Conservation (phyloP, 192 early-diverging fungal species). For the Coemansia sp. region DNA sequence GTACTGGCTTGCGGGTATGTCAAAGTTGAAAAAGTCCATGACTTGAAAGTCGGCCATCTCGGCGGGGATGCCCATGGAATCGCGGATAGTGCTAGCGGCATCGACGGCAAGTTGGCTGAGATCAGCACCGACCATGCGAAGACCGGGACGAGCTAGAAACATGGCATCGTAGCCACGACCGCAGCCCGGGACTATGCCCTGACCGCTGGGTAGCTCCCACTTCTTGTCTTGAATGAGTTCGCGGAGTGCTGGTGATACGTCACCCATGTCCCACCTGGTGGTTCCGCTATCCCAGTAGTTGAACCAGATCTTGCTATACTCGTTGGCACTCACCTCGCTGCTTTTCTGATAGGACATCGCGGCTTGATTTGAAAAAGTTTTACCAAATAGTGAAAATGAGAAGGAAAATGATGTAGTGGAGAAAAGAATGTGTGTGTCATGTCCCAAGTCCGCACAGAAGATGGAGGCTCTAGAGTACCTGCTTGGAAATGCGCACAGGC, state of each 20-base stretch:
- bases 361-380: not conserved
- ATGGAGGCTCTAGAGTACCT: not conserved
- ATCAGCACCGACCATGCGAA: slow-evolving; percentile 70
- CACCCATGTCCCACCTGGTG: slow-evolving; percentile 49
- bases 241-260: slow-evolving; percentile 48
- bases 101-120: slow-evolving; percentile 67
- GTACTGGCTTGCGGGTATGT: slow-evolving; percentile 59
- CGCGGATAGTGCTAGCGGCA: slow-evolving; percentile 57
- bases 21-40: slow-evolving; percentile 76
- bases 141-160: slow-evolving; percentile 61
- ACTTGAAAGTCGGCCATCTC: slow-evolving; percentile 58
- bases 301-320: slow-evolving; percentile 45
- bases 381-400: not conserved
- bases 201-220: slow-evolving; percentile 46
- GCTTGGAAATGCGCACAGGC: not conserved
- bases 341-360: slow-evolving; percentile 18
- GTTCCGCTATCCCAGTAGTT: slow-evolving; percentile 29
- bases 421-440: not conserved
- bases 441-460: not conserved
- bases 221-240: slow-evolving; percentile 48
- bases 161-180: slow-evolving; percentile 74
- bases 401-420: slow-evolving; percentile 6
- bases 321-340: slow-evolving; percentile 12
- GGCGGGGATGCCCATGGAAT: slow-evolving; percentile 29
- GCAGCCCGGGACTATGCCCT: slow-evolving; percentile 52